These are phyloP conservation scores for Aspergillus texensis DNA, from an alignment of 2,329 filamentous ascomycete species.

Conservation along the genomic window DNA sequence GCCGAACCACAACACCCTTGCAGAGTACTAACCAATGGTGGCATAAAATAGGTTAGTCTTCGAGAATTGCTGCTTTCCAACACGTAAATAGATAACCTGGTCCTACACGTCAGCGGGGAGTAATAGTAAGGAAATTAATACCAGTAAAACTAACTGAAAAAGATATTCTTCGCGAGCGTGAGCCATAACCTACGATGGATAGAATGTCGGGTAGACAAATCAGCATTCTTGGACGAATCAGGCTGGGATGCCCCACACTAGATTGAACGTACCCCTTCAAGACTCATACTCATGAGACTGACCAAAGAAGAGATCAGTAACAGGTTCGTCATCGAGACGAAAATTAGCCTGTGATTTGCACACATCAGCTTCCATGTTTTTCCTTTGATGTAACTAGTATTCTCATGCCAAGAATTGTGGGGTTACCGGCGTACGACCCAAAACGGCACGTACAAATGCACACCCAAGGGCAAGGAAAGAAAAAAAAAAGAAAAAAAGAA, in stretches of 20 bases:
- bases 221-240: conserved; percentile 12
- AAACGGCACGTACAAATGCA: not conserved
- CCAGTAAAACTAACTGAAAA: conserved; percentile 52
- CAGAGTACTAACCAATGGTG: conserved; percentile 43
- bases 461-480: not conserved
- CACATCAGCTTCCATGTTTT: conserved; percentile 17
- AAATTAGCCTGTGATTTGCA: conserved; percentile 51
- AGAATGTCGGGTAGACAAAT: conserved; percentile 8
- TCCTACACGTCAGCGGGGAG: conserved; percentile 15
- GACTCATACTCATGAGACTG: conserved; percentile 60
- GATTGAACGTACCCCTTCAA: conserved; percentile 51
- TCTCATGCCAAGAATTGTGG: conserved; percentile 17
- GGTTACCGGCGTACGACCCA: conserved; percentile 14
- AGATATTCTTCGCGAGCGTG: conserved; percentile 65
- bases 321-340: conserved; percentile 63
- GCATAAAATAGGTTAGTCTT: conserved; percentile 51
- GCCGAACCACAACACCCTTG: not conserved
- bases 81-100: conserved; percentile 47
- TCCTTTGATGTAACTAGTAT: conserved; percentile 5
- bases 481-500: not conserved
- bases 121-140: not conserved
- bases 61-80: conserved; percentile 50
- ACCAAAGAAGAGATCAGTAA: conserved; percentile 63
- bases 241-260: conserved; percentile 1
- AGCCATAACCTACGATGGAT: conserved; percentile 55